A percentile compares a stretch with the other conserved stretches of the same genome.
Evolutionary conservation across 352 stramenopile species (phyloP).

Genomic region (Globisporangium irregulare): DNA sequence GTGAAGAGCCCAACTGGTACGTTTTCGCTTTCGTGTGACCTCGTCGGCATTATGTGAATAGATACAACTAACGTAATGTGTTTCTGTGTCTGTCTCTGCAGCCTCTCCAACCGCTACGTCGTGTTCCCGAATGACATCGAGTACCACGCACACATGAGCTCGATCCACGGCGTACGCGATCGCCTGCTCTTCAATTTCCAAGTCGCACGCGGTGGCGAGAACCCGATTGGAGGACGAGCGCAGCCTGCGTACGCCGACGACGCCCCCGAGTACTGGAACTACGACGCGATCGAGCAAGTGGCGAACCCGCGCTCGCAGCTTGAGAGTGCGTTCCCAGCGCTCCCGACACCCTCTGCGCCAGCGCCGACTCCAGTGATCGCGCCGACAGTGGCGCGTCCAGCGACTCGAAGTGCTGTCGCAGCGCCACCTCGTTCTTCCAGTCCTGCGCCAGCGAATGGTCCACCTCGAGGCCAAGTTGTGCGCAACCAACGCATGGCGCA

Average conservation of each 20-base stretch:
- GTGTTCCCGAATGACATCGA: conserved; percentile 87
- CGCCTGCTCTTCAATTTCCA: conserved; percentile 76
- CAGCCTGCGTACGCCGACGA: conserved; percentile 27
- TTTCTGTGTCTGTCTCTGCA: conserved; percentile 11
- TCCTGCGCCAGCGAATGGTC: conserved; percentile 22
- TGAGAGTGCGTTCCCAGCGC: conserved; percentile 64
- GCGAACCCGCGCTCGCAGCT: conserved; percentile 27
- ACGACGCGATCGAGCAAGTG: conserved; percentile 30
- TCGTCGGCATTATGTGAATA: conserved; percentile 6
- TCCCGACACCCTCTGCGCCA: conserved; percentile 43
- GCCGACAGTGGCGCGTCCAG: conserved; percentile 39
- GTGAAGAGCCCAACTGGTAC: conserved; percentile 80
- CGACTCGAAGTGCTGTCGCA: conserved; percentile 9
- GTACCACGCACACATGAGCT: conserved; percentile 83
- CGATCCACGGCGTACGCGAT: conserved; percentile 69
- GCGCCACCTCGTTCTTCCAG: conserved; percentile 13
- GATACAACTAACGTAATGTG: background rate
- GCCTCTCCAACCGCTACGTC: conserved; percentile 81
- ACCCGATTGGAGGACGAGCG: conserved; percentile 40
- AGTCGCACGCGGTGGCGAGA: conserved; percentile 53
- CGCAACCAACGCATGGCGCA: conserved; percentile 70
- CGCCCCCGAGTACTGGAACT: conserved; percentile 63
- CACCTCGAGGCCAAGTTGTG: conserved; percentile 46
- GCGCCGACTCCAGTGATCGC: conserved; percentile 35
- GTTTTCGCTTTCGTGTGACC: conserved; percentile 9